phyloP scores from a whole-genome alignment of 1,284 basidiomycete species.

The Puccinia triticina region DNA sequence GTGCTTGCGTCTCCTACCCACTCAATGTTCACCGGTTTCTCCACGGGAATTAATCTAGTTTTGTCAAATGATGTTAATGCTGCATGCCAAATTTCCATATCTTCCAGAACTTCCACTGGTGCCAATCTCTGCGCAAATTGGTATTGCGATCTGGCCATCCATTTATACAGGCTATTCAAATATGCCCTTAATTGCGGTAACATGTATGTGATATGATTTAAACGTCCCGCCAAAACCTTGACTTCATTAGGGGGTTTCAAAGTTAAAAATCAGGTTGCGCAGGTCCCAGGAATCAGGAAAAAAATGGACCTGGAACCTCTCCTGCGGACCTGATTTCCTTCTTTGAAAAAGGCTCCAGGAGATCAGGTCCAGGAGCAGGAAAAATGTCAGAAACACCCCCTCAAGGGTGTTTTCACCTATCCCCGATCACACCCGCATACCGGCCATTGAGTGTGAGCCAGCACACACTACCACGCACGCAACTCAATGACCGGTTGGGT shows the following conservation, averaged over 20 bases:
- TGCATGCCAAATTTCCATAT: background rate
- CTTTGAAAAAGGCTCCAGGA: too few species aligned
- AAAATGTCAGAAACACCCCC: too few species aligned
- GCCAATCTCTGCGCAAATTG: background rate
- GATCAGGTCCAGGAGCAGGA: too few species aligned
- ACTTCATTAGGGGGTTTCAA: background rate
- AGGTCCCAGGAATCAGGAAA: too few species aligned
- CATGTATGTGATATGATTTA: background rate
- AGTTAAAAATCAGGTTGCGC: background rate
- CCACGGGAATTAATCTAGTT: background rate
- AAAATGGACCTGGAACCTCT: too few species aligned
- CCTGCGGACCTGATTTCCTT: too few species aligned
- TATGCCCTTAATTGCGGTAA: constrained; percentile 1
- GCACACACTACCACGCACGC: too few species aligned
- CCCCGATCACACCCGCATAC: too few species aligned
- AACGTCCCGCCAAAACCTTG: background rate
- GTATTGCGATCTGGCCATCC: background rate
- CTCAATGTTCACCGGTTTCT: background rate
- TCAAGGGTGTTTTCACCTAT: too few species aligned
- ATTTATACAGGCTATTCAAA: background rate
- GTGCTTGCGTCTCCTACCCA: too few species aligned
- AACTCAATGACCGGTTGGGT: too few species aligned
- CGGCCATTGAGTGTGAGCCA: too few species aligned
- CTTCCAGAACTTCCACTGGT: background rate
- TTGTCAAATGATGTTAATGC: background rate